A percentile compares a stretch with the other conserved stretches of the same genome.
Evolutionary conservation across 306 rosid genomes (phyloP).

Genomic region (Rosa persica): DNA sequence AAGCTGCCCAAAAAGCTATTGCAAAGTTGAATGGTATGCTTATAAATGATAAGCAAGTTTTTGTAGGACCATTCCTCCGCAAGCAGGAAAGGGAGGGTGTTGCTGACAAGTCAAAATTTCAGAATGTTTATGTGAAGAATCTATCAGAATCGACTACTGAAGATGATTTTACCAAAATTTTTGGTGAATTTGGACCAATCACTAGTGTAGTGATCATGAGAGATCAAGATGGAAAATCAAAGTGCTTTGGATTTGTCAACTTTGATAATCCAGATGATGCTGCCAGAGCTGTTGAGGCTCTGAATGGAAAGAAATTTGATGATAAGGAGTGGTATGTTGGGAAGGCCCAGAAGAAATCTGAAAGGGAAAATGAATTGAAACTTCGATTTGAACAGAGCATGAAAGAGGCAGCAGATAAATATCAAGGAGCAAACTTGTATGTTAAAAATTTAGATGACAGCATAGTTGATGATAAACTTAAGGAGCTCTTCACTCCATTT

Average conservation of each 20-base stretch:
- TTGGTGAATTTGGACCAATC: conserved; percentile 76
- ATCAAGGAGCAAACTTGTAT: conserved; percentile 87
- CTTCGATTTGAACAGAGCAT: conserved; percentile 74
- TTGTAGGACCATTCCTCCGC: conserved; percentile 96
- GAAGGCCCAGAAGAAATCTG: conserved; percentile 94
- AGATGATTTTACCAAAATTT: conserved; percentile 65
- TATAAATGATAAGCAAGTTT: conserved; percentile 92
- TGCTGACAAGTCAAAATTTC: conserved; percentile 59
- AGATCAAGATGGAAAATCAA: conserved; percentile 93
- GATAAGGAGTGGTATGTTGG: conserved; percentile 93
- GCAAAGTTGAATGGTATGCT: conserved; percentile 94
- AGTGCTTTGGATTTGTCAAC: conserved; percentile 94
- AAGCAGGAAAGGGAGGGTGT: conserved; percentile 85
- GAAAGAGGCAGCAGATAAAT: conserved; percentile 94
- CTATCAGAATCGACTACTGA: conserved; percentile 74
- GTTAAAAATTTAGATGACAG: conserved; percentile 82
- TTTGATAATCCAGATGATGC: conserved; percentile 88
- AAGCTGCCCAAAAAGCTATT: conserved; percentile 85
- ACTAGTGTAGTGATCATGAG: conserved; percentile 93
- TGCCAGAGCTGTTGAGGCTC: conserved; percentile 73
- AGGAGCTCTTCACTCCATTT: conserved; percentile 70
- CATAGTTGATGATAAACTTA: conserved; percentile 68
- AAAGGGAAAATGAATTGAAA: conserved; percentile 80
- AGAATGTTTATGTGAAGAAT: conserved; percentile 91
- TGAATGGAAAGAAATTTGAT: conserved; percentile 71